Evolutionary conservation across 192 early-diverging fungal species (phyloP).

Genomic region (Coemansia sp.): DNA sequence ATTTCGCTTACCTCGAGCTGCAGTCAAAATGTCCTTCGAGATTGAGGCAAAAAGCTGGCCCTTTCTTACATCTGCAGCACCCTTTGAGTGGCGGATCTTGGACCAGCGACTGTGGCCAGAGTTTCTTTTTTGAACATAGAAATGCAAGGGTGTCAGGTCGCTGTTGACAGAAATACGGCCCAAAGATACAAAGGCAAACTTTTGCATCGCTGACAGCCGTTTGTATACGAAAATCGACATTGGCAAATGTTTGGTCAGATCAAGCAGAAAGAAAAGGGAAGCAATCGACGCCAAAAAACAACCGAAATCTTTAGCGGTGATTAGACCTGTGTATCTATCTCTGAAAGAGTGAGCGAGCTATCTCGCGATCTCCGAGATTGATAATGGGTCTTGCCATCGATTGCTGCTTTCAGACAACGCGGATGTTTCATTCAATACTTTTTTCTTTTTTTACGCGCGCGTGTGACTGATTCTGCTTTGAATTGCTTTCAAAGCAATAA

Average conservation of each 20-base stretch:
- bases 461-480: too few species aligned
- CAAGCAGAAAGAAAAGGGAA: neutral
- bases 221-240: too few species aligned
- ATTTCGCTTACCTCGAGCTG: constrained; percentile 58
- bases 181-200: neutral
- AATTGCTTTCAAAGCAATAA: too few species aligned
- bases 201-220: too few species aligned
- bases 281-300: neutral
- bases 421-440: neutral
- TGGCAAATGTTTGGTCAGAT: too few species aligned
- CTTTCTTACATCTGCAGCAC: constrained; percentile 58
- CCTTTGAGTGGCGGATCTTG: constrained; percentile 63
- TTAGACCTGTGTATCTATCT: too few species aligned
- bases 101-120: constrained; percentile 67
- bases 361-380: too few species aligned
- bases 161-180: neutral
- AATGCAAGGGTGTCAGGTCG: neutral
- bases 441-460: neutral
- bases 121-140: constrained; percentile 14
- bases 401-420: neutral
- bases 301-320: too few species aligned
- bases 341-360: too few species aligned
- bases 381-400: too few species aligned
- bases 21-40: constrained; percentile 61
- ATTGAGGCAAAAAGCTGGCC: constrained; percentile 59